Evolutionary conservation across 805 yeast species (phyloP).

Genomic region (Saccharomycopsis sp.): DNA sequence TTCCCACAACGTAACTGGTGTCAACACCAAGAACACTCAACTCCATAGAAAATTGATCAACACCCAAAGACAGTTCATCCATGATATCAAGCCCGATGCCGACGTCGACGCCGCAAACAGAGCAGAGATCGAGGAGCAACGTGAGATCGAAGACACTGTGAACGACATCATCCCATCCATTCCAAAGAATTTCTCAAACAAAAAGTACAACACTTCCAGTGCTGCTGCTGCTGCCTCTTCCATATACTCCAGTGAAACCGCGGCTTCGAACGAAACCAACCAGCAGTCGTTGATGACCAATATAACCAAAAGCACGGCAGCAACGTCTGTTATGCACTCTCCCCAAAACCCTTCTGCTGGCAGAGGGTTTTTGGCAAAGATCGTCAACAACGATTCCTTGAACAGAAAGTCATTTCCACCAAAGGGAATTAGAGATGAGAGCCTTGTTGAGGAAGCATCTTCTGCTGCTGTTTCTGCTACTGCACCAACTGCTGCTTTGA

Average conservation of each 20-base stretch:
- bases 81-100: slow-evolving; percentile 6
- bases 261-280: background rate
- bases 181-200: background rate
- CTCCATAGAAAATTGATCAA: slow-evolving; percentile 12
- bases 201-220: background rate
- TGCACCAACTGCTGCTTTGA: background rate
- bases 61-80: slow-evolving; percentile 5
- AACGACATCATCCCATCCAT: background rate
- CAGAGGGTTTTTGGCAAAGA: background rate
- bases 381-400: background rate
- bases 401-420: background rate
- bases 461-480: too few relatives aligned
- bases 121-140: slow-evolving; percentile 5
- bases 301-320: background rate
- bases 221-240: background rate
- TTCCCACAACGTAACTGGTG: slow-evolving; percentile 6
- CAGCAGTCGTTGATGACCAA: background rate
- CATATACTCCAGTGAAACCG: background rate
- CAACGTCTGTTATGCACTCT: background rate
- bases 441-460: background rate
- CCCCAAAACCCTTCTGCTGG: too few relatives aligned
- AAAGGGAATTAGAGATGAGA: background rate
- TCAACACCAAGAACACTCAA: slow-evolving; percentile 4
- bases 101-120: slow-evolving; percentile 5
- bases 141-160: slow-evolving; percentile 3